Evolutionary conservation across 768 basidiomycete genomes (phyloP).

Genomic region (Macrolepiota albuminosa): DNA sequence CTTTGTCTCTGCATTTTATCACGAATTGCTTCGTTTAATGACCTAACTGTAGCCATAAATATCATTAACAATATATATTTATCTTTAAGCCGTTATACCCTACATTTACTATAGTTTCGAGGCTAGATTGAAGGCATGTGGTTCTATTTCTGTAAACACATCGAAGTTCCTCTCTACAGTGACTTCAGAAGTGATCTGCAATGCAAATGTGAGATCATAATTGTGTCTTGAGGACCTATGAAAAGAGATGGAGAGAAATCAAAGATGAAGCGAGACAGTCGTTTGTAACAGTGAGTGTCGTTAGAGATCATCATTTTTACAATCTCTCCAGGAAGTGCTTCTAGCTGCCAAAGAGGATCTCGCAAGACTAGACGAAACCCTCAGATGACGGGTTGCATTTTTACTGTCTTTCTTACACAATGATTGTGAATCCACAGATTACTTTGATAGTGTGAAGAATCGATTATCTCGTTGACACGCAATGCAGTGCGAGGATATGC

Average conservation of each 20-base stretch:
- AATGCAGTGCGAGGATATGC: not conserved
- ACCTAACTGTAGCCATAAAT: constrained; percentile 15
- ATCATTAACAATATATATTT: not conserved
- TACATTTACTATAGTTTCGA: constrained; percentile 23
- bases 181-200: constrained; percentile 47
- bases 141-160: constrained; percentile 51
- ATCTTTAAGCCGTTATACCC: not conserved
- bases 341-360: constrained; percentile 52
- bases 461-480: not conserved
- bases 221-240: constrained; percentile 46
- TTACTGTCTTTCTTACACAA: constrained; percentile 1
- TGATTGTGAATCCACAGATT: not conserved
- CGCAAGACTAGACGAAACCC: constrained; percentile 34
- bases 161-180: constrained; percentile 60
- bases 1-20: constrained; percentile 9
- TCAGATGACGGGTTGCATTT: constrained; percentile 9
- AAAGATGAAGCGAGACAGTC: constrained; percentile 62
- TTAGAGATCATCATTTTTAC: not conserved
- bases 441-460: not conserved
- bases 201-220: constrained; percentile 3
- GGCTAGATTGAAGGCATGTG: constrained; percentile 20
- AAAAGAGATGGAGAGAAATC: constrained; percentile 67
- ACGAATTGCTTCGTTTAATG: constrained; percentile 1
- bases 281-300: constrained; percentile 47
- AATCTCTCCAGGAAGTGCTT: constrained; percentile 38